phyloP scores from a whole-genome alignment of 2,329 filamentous ascomycete genomes.

The Apiospora saccharicola region DNA sequence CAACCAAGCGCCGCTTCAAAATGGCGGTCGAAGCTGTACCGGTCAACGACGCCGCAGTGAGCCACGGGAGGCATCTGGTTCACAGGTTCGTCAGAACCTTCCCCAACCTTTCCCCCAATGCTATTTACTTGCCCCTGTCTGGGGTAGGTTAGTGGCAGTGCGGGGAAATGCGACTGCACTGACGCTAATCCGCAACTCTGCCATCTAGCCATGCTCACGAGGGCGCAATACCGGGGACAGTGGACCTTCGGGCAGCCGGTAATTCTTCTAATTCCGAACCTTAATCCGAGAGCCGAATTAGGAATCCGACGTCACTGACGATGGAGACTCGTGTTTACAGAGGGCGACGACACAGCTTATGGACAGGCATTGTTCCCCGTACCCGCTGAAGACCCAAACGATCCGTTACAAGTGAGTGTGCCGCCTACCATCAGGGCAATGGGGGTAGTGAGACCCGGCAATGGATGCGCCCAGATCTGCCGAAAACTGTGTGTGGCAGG shows the following conservation, averaged over 20 bases:
- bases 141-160: neutral
- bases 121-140: neutral
- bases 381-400: conserved; percentile 67
- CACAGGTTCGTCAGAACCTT: conserved; percentile 3
- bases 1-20: neutral
- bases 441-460: neutral
- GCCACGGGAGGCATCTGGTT: conserved; percentile 10
- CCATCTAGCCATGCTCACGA: conserved; percentile 37
- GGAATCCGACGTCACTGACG: neutral
- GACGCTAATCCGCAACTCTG: neutral
- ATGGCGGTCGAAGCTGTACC: conserved; percentile 7
- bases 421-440: neutral
- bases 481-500: neutral
- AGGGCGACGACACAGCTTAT: conserved; percentile 66
- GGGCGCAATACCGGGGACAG: conserved; percentile 37
- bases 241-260: conserved; percentile 44
- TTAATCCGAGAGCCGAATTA: too few relatives aligned
- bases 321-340: conserved; percentile 36
- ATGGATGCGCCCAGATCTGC: neutral
- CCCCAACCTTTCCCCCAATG: neutral
- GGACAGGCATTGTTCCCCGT: conserved; percentile 68
- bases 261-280: conserved; percentile 25
- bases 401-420: conserved; percentile 57
- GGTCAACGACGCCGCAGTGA: conserved; percentile 1
- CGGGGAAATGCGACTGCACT: neutral